A percentile compares a stretch with the other conserved stretches of the same genome.
Conservation (phyloP, 2,329 filamentous ascomycete genomes). For the Alternaria gaisen region DNA sequence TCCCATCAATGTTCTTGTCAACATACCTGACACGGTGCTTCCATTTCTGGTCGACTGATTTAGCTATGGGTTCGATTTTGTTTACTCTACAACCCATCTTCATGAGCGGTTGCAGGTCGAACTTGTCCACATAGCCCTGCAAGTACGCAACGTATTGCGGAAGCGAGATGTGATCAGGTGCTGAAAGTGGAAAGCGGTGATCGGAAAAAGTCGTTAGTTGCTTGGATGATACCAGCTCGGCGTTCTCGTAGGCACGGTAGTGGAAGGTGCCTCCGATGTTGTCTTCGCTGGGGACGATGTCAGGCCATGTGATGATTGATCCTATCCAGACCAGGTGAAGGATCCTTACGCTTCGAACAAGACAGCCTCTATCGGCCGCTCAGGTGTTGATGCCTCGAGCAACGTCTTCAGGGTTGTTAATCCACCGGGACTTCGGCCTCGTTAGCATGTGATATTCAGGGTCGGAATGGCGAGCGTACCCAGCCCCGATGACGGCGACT, state of each 20-base stretch:
- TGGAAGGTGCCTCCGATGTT: constrained; percentile 60
- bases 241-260: constrained; percentile 59
- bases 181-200: constrained; percentile 54
- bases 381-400: constrained; percentile 41
- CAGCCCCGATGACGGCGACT: constrained; percentile 41
- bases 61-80: constrained; percentile 30
- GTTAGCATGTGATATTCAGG: constrained; percentile 8
- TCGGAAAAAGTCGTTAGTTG: constrained; percentile 63
- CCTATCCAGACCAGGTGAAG: neutral
- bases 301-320: constrained; percentile 13
- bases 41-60: constrained; percentile 30
- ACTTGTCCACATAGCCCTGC: constrained; percentile 38
- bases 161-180: constrained; percentile 48
- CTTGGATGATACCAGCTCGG: constrained; percentile 62
- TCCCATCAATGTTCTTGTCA: constrained; percentile 19
- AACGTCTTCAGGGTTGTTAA: constrained; percentile 43
- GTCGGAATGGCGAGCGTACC: constrained; percentile 23
- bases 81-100: constrained; percentile 39
- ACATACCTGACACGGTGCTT: constrained; percentile 41
- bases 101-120: constrained; percentile 34
- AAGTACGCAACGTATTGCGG: constrained; percentile 46
- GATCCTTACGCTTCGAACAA: constrained; percentile 55
- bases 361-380: constrained; percentile 52
- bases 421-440: constrained; percentile 33
- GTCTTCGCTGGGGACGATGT: constrained; percentile 39